These are phyloP conservation scores for Solanum pimpinellifolium DNA, from an alignment of 257 asterid genomes.

Conservation along the genomic window DNA sequence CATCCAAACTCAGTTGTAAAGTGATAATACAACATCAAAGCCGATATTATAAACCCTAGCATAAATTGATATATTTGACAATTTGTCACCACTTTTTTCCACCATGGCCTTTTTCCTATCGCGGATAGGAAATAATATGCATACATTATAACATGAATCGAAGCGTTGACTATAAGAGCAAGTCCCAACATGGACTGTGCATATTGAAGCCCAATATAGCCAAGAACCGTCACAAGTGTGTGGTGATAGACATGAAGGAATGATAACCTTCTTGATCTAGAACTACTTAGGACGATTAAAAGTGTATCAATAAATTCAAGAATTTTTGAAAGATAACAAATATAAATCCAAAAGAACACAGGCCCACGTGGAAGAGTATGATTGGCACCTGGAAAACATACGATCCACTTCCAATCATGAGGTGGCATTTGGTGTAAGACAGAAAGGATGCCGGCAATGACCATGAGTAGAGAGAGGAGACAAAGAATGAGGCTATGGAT, in stretches of 20 bases:
- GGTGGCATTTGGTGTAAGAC: constrained; percentile 54
- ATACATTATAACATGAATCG: constrained; percentile 82
- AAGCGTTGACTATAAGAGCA: constrained; percentile 60
- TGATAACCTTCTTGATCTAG: constrained; percentile 47
- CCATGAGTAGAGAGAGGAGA: constrained; percentile 66
- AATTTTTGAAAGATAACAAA: constrained; percentile 62
- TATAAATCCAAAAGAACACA: constrained; percentile 70
- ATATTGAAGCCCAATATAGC: constrained; percentile 37
- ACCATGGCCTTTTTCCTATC: constrained; percentile 52
- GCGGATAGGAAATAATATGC: constrained; percentile 55
- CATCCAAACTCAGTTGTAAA: constrained; percentile 22
- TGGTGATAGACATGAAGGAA: constrained; percentile 96
- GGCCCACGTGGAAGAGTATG: constrained; percentile 48
- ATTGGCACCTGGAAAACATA: constrained; percentile 54
- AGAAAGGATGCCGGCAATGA: constrained; percentile 57
- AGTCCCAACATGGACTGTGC: constrained; percentile 59
- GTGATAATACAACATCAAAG: constrained; percentile 51
- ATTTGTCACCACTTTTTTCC: constrained; percentile 74
- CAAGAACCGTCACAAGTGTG: constrained; percentile 58
- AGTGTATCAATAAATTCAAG: constrained; percentile 69
- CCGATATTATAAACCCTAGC: constrained; percentile 47
- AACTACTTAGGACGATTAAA: constrained; percentile 36
- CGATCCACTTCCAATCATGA: constrained; percentile 35
- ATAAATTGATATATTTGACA: constrained; percentile 67
- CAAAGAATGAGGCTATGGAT: constrained; percentile 60